These are phyloP conservation scores for Pichia deserticola DNA, from an alignment of 805 yeast genomes.

Conservation along the genomic window DNA sequence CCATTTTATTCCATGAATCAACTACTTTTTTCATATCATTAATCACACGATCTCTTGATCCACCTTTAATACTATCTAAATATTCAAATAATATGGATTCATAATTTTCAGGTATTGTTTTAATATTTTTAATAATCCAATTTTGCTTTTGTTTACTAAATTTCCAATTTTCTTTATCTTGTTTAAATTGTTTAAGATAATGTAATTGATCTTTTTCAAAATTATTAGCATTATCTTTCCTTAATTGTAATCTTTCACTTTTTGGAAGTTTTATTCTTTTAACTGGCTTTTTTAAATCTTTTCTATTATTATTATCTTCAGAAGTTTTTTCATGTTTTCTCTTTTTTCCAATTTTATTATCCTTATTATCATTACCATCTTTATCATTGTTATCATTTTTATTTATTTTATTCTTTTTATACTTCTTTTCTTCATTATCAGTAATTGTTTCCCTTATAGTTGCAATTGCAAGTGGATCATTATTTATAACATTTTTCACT, in stretches of 20 bases:
- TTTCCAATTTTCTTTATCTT: constrained; percentile 63
- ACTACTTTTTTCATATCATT: constrained; percentile 41
- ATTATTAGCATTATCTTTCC: constrained; percentile 41
- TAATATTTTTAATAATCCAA: constrained; percentile 67
- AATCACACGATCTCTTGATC: constrained; percentile 51
- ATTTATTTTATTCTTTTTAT: neutral
- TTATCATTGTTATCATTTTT: neutral
- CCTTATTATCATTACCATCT: neutral
- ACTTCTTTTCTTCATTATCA: constrained; percentile 26
- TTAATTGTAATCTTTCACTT: constrained; percentile 35
- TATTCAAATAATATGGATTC: constrained; percentile 44
- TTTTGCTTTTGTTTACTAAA: constrained; percentile 83
- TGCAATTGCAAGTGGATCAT: constrained; percentile 37
- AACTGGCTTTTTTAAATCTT: constrained; percentile 43
- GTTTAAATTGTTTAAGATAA: constrained; percentile 51
- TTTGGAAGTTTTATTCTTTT: constrained; percentile 67
- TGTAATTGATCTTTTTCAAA: constrained; percentile 67
- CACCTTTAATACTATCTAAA: constrained; percentile 61
- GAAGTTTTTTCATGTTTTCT: constrained; percentile 30
- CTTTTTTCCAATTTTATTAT: constrained; percentile 24
- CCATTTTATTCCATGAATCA: constrained; percentile 48
- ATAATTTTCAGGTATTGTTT: constrained; percentile 44
- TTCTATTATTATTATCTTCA: constrained; percentile 19
- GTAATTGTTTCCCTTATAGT: constrained; percentile 12
- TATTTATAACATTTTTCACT: constrained; percentile 40